Percentiles rank a stretch among this genome's conserved stretches.
These are phyloP conservation scores for Allium sativum DNA, from an alignment of 106 monocot genomes.

Conservation along the genomic window DNA sequence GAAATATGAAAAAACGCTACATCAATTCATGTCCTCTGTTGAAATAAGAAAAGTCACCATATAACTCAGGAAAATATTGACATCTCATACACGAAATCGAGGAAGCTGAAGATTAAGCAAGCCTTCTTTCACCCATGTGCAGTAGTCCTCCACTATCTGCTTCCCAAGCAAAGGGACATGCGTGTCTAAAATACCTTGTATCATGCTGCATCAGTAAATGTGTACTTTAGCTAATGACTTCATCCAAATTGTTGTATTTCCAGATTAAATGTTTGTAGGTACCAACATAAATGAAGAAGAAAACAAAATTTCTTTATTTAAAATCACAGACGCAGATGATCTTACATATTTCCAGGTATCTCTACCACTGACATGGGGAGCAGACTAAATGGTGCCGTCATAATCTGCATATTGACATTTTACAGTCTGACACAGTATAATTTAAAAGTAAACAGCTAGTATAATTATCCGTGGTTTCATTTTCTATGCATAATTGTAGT, in stretches of 20 bases:
- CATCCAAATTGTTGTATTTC: neutral
- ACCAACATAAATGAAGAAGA: neutral
- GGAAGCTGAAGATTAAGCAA: neutral
- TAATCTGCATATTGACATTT: conserved; percentile 30
- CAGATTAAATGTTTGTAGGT: neutral
- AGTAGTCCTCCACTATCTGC: conserved; percentile 66
- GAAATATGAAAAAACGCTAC: no score
- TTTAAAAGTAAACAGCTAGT: neutral
- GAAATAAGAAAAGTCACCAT: no score
- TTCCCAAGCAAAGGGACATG: conserved; percentile 51
- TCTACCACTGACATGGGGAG: conserved; percentile 82
- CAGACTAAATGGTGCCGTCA: conserved; percentile 60
- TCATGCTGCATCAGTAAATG: conserved; percentile 36
- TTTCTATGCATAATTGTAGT: no score
- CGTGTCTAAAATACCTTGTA: conserved; percentile 73
- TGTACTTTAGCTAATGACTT: neutral
- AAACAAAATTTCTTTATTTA: neutral
- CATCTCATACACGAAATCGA: neutral
- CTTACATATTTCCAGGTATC: conserved; percentile 84
- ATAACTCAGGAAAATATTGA: no score
- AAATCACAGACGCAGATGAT: neutral
- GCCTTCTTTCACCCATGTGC: conserved; percentile 37
- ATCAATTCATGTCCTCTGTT: no score
- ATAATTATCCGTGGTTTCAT: no score
- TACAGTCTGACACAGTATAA: neutral